Evolutionary conservation across 1,284 basidiomycete genomes (phyloP).

Genomic region (Cryptococcus deneoformans): DNA sequence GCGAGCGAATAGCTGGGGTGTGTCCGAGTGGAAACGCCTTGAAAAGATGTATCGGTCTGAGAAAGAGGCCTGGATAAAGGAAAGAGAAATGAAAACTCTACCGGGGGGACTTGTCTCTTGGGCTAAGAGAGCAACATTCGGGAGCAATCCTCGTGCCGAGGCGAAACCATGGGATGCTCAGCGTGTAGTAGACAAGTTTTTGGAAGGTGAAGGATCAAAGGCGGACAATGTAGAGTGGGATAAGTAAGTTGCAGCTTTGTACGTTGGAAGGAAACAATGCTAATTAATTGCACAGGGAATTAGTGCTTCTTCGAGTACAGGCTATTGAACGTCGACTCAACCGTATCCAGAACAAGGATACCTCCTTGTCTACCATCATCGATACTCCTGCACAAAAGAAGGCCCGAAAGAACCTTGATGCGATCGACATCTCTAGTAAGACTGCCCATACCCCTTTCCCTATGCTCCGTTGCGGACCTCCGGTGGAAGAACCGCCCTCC

Average conservation of each 20-base stretch:
- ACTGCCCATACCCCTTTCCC: constrained; percentile 4
- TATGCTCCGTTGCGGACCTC: background rate
- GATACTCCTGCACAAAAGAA: constrained; percentile 7
- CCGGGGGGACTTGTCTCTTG: constrained; percentile 20
- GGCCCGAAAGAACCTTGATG: background rate
- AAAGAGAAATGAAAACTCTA: constrained; percentile 26
- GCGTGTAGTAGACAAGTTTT: constrained; percentile 69
- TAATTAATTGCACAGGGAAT: constrained; percentile 12
- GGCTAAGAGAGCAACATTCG: constrained; percentile 20
- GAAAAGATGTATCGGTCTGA: constrained; percentile 30
- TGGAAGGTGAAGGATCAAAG: constrained; percentile 63
- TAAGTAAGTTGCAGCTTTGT: constrained; percentile 18
- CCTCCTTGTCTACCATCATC: background rate
- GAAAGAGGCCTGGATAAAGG: constrained; percentile 26
- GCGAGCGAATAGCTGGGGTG: constrained; percentile 24
- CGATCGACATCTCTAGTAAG: background rate
- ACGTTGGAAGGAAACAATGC: background rate
- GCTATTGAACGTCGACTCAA: constrained; percentile 29
- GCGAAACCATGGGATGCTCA: constrained; percentile 69
- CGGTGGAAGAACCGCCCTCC: constrained; percentile 17
- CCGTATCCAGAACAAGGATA: constrained; percentile 1
- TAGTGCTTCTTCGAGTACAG: constrained; percentile 26
- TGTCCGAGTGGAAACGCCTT: constrained; percentile 38
- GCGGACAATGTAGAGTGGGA: constrained; percentile 44
- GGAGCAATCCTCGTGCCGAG: constrained; percentile 13